Percentiles rank a stretch among this genome's conserved stretches.
Conservation (phyloP, 768 basidiomycete genomes). For the Epithele typhae region DNA sequence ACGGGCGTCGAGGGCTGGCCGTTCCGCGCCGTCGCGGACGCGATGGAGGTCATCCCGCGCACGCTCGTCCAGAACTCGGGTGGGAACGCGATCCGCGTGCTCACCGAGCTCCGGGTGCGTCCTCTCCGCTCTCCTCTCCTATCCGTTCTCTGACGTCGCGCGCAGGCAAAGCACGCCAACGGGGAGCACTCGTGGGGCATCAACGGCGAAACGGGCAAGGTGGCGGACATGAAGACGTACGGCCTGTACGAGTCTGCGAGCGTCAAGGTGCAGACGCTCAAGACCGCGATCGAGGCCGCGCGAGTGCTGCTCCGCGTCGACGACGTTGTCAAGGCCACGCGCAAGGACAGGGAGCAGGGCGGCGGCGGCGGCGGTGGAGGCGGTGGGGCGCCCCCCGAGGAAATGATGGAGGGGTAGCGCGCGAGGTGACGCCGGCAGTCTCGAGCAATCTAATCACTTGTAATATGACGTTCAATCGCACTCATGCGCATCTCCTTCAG, state of each 20-base stretch:
- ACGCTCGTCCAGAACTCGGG: conserved; percentile 94
- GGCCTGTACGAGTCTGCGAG: conserved; percentile 94
- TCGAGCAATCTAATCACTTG: too few relatives aligned
- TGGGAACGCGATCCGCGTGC: conserved; percentile 87
- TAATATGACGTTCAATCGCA: too few relatives aligned
- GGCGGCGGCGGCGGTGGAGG: conserved; percentile 33
- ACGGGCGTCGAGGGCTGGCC: conserved; percentile 91
- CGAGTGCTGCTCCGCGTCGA: conserved; percentile 91
- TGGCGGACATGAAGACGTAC: conserved; percentile 93
- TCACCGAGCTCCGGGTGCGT: conserved; percentile 89
- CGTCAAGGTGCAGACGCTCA: conserved; percentile 95
- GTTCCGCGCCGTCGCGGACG: conserved; percentile 88
- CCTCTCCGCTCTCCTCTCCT: not conserved
- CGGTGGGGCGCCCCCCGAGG: conserved; percentile 42
- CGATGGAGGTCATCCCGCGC: conserved; percentile 95
- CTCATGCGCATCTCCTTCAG: too few relatives aligned
- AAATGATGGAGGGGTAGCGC: conserved; percentile 35
- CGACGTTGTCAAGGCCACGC: conserved; percentile 87
- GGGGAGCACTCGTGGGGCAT: conserved; percentile 93
- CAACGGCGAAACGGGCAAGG: conserved; percentile 93
- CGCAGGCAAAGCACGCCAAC: conserved; percentile 89
- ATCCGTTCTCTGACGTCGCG: not conserved
- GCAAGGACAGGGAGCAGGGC: conserved; percentile 64
- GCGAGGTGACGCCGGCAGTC: not conserved
- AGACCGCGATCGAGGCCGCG: conserved; percentile 96